Evolutionary conservation across 148 eudicot species (phyloP), one percentile per base, ranked within the genome.

Genomic region (Rhododendron henanense): DNA sequence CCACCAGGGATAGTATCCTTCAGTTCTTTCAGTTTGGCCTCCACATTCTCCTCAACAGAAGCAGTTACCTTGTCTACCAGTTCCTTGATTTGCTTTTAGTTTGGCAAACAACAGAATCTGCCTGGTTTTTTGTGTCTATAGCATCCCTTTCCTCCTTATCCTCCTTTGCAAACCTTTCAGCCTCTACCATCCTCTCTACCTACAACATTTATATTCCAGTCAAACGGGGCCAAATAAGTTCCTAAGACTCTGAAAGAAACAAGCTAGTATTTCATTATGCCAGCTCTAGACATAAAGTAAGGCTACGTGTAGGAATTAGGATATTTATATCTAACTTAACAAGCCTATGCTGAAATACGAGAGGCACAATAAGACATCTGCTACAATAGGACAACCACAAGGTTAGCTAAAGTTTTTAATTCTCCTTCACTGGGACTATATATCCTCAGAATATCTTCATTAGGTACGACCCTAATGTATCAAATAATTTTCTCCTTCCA

Each of bases 111-210:
- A 91, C 85, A 0, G 93, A 95, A 11, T 94, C 95, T 2, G 92
- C 95, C 81, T 95, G 93, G 86, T 95, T 94, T 88, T 94, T 95
- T 35, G 96, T 90, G 87, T 95, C 96, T 5, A 93, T 93, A 5
- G 93, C 98, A 8, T 95, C 98, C 78, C 93, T 90, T 90, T 85
- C 94, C 81, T 92, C 96, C 85, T 91, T 90, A 83, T 95, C 98
- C 79, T 95, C 98, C 84, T 92, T 89, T 48, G 96, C 92, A 76
- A 81, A 95, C 88, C 80, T 93, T 81, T 93, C 98, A 0, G 93
- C 96, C 77, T 95, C 96, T 41, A 95, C 98, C 98, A 94, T 95
- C 41, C 87, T 84, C 50, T 93, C 95, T 75, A 95, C 96, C 98
- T 94, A 89, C 71, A 86, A 55, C 44, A 33, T 48, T n/a, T 28